Evolutionary conservation across 1,284 basidiomycete genomes (phyloP).

Genomic region (Retiboletus fuscus): DNA sequence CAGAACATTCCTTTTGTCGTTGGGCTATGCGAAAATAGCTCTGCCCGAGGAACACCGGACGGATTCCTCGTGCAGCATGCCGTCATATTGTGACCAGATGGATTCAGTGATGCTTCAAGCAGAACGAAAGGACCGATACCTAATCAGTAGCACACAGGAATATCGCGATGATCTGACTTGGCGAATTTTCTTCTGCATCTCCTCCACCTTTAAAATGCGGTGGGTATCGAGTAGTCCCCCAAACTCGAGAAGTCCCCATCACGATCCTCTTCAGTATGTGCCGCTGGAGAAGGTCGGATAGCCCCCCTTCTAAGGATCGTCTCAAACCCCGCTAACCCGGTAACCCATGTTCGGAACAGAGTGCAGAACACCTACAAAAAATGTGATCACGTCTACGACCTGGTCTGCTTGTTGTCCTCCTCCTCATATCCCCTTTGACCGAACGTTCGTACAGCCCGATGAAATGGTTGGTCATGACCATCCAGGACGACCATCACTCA

Average conservation of each 20-base stretch:
- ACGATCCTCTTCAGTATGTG: constrained; percentile 41
- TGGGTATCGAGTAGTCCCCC: neutral
- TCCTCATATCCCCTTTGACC: constrained; percentile 36
- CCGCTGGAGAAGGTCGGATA: constrained; percentile 48
- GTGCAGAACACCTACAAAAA: constrained; percentile 51
- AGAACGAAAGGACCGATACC: constrained; percentile 39
- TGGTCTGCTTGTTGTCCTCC: constrained; percentile 56
- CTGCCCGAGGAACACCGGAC: constrained; percentile 48
- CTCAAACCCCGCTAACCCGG: constrained; percentile 20
- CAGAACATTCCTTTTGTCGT: constrained; percentile 28
- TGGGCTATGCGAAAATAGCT: constrained; percentile 43
- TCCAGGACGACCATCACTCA: constrained; percentile 29
- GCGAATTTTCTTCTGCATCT: constrained; percentile 31
- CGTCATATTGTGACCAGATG: constrained; percentile 38
- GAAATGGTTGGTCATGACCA: constrained; percentile 58
- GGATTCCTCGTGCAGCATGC: constrained; percentile 42
- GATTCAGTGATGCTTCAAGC: constrained; percentile 39
- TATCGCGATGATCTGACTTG: constrained; percentile 43
- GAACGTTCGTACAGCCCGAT: constrained; percentile 59
- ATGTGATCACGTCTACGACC: constrained; percentile 67
- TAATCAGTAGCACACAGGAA: constrained; percentile 39
- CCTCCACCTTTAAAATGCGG: constrained; percentile 44
- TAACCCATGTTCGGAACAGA: constrained; percentile 37
- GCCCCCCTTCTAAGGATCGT: constrained; percentile 7
- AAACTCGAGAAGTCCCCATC: constrained; percentile 27